phyloP scores from a whole-genome alignment of 2,329 filamentous ascomycete genomes.

The Colletotrichum musicola region DNA sequence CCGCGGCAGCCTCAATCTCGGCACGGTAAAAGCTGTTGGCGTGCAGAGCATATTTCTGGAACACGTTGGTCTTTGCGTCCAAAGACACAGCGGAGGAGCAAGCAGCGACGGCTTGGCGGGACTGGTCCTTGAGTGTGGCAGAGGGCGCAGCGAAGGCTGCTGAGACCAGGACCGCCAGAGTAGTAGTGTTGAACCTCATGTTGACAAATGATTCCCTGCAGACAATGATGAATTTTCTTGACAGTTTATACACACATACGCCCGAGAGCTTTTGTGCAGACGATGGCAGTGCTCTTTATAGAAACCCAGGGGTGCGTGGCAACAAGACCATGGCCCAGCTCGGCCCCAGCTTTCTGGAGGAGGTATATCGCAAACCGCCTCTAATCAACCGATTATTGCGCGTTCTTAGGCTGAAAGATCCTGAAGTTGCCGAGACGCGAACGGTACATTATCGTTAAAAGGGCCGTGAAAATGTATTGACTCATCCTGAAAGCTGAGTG shows the following conservation, averaged over 20 bases:
- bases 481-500: too few species aligned
- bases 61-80: constrained; percentile 54
- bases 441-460: too few species aligned
- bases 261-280: neutral
- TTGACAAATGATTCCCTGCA: constrained; percentile 35
- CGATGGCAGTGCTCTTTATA: neutral
- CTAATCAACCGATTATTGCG: too few species aligned
- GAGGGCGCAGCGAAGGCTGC: constrained; percentile 50
- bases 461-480: too few species aligned
- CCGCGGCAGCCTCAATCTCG: constrained; percentile 53
- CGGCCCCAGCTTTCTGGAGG: too few species aligned
- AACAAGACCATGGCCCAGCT: too few species aligned
- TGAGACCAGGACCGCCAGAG: constrained; percentile 51
- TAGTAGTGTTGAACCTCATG: constrained; percentile 53
- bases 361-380: too few species aligned
- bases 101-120: constrained; percentile 45
- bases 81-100: constrained; percentile 53
- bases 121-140: constrained; percentile 44
- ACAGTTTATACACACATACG: neutral
- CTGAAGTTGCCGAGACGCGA: too few species aligned
- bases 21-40: constrained; percentile 51
- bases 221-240: neutral
- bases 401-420: too few species aligned
- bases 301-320: too few species aligned
- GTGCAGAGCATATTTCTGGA: constrained; percentile 54